phyloP scores from a whole-genome alignment of 2,329 filamentous ascomycete species.

The Talaromyces sp. region DNA sequence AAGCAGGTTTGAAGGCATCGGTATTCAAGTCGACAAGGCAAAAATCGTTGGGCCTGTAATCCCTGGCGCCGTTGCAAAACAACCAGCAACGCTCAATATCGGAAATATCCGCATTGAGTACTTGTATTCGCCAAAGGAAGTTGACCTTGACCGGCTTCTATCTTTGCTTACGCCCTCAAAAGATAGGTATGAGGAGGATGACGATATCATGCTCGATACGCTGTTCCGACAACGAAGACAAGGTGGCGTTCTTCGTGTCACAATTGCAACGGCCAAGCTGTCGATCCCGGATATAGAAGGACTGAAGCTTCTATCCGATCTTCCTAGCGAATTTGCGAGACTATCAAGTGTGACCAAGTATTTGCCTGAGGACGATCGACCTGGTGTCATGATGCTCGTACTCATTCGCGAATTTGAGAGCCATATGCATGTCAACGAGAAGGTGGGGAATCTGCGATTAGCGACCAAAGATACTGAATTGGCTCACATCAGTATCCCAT shows the following conservation, averaged over 20 bases:
- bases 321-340: conserved; percentile 75
- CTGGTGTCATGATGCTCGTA: conserved; percentile 74
- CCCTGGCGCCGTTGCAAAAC: conserved; percentile 44
- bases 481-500: conserved; percentile 79
- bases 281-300: conserved; percentile 61
- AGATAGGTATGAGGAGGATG: conserved; percentile 80
- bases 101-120: conserved; percentile 69
- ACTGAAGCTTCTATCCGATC: conserved; percentile 62
- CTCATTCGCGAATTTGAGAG: conserved; percentile 62
- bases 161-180: conserved; percentile 88
- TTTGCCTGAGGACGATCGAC: conserved; percentile 89
- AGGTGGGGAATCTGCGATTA: conserved; percentile 62
- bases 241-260: conserved; percentile 73
- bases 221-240: conserved; percentile 80
- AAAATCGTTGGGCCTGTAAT: conserved; percentile 68
- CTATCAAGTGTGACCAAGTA: conserved; percentile 90
- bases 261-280: conserved; percentile 61
- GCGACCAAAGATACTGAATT: conserved; percentile 62
- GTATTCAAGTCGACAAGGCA: conserved; percentile 71
- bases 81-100: conserved; percentile 61
- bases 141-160: conserved; percentile 76
- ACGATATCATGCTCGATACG: conserved; percentile 93
- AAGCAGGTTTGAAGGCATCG: conserved; percentile 67
- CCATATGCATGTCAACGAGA: conserved; percentile 61
- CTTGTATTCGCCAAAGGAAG: conserved; percentile 66